phyloP scores from a whole-genome alignment of 116 monocot species.

The Dioscorea cayenensis region DNA sequence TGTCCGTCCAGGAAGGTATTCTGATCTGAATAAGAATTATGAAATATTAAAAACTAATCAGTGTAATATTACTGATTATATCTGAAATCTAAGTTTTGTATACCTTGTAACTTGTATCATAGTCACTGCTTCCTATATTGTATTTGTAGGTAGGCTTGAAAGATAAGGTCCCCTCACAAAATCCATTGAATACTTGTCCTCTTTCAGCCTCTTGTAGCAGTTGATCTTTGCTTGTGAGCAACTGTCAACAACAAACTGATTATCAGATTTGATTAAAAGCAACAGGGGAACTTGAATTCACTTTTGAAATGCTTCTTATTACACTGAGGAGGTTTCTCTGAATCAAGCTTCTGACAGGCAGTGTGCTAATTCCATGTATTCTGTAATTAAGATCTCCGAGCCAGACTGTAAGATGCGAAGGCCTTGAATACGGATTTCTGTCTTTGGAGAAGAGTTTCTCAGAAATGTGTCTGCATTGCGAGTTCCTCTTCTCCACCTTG shows the following conservation, averaged over 20 bases:
- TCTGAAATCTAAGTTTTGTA: neutral
- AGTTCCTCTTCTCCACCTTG: slow-evolving; percentile 32
- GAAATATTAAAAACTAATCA: neutral
- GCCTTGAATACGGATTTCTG: slow-evolving; percentile 7
- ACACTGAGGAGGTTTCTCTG: slow-evolving; percentile 28
- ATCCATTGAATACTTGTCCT: slow-evolving; percentile 42
- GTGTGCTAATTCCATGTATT: slow-evolving; percentile 20
- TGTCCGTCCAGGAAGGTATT: slow-evolving; percentile 51
- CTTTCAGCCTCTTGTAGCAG: slow-evolving; percentile 43
- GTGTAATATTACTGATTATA: neutral
- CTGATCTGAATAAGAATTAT: slow-evolving; percentile 19
- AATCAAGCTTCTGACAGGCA: slow-evolving; percentile 23
- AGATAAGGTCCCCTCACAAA: slow-evolving; percentile 36
- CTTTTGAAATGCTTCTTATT: neutral
- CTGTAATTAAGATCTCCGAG: slow-evolving; percentile 51
- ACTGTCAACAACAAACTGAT: slow-evolving; percentile 1
- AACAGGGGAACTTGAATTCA: too few species aligned
- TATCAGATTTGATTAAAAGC: too few species aligned
- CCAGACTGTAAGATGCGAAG: slow-evolving; percentile 31
- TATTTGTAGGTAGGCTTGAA: slow-evolving; percentile 57
- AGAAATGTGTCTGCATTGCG: slow-evolving; percentile 34
- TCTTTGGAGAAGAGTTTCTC: slow-evolving; percentile 30
- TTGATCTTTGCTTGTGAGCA: slow-evolving; percentile 36
- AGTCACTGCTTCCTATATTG: slow-evolving; percentile 26
- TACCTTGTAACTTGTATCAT: slow-evolving; percentile 54